Evolutionary conservation across 1,139 yeast genomes (phyloP).

Genomic region (Debaryomycetaceae sp.): DNA sequence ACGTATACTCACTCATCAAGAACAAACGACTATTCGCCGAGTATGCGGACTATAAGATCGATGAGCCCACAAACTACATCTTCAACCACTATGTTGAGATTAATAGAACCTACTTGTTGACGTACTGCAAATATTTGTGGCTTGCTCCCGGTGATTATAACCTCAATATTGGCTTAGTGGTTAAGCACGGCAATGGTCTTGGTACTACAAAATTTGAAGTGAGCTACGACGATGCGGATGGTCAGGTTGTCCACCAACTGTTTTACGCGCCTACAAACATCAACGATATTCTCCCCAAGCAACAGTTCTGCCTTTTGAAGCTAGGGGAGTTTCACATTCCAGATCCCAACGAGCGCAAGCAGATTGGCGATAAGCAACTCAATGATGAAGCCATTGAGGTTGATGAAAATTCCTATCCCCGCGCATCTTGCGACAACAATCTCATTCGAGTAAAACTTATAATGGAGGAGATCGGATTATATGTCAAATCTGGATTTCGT

Average conservation of each 20-base stretch:
- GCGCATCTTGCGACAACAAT: slow-evolving; percentile 16
- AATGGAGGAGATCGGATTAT: slow-evolving; percentile 59
- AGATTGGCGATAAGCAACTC: neutral
- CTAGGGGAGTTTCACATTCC: slow-evolving; percentile 44
- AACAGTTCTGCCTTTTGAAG: slow-evolving; percentile 47
- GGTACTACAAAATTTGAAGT: slow-evolving; percentile 58
- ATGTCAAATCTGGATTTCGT: slow-evolving; percentile 52
- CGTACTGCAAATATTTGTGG: slow-evolving; percentile 43
- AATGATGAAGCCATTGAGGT: too few species aligned
- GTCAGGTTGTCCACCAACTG: slow-evolving; percentile 24
- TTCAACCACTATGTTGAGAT: slow-evolving; percentile 44
- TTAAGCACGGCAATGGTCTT: slow-evolving; percentile 52
- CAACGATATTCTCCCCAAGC: slow-evolving; percentile 52
- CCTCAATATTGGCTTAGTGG: slow-evolving; percentile 46
- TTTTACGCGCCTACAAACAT: slow-evolving; percentile 57
- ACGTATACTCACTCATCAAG: slow-evolving; percentile 45
- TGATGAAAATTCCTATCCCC: neutral
- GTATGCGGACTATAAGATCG: slow-evolving; percentile 46
- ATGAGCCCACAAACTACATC: slow-evolving; percentile 45
- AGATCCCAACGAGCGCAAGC: slow-evolving; percentile 3
- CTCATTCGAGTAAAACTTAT: slow-evolving; percentile 38
- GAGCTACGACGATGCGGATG: slow-evolving; percentile 20
- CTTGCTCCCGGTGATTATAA: slow-evolving; percentile 53
- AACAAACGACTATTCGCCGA: slow-evolving; percentile 54
- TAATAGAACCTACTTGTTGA: slow-evolving; percentile 45